These are phyloP conservation scores for Thermomyces lanuginosus DNA, from an alignment of 2,329 filamentous ascomycete genomes.

Conservation along the genomic window DNA sequence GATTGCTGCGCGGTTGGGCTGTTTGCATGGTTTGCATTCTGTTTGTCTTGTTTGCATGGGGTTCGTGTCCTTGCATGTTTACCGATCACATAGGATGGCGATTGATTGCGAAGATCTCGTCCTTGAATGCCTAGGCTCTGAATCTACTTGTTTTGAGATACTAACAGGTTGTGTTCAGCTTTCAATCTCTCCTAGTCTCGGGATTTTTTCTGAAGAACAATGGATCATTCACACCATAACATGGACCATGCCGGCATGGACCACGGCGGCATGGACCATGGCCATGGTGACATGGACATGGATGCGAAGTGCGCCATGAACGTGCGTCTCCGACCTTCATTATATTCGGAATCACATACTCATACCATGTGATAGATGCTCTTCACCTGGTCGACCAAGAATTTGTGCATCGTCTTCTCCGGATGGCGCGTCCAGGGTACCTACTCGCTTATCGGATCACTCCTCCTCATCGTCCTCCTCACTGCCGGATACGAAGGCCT, in stretches of 20 bases:
- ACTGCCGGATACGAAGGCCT: slow-evolving; percentile 88
- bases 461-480: slow-evolving; percentile 65
- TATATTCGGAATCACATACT: slow-evolving; percentile 1
- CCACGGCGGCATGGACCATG: slow-evolving; percentile 36
- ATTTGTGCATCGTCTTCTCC: slow-evolving; percentile 91
- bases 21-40: no score
- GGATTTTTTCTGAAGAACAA: slow-evolving; percentile 5
- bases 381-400: slow-evolving; percentile 85
- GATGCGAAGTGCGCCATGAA: slow-evolving; percentile 73
- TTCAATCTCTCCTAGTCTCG: no score
- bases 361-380: slow-evolving; percentile 54
- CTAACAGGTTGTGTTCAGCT: no score
- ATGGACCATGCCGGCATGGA: slow-evolving; percentile 38
- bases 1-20: no score
- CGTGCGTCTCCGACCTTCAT: slow-evolving; percentile 34
- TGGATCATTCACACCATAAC: slow-evolving; percentile 24
- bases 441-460: slow-evolving; percentile 60
- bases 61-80: background rate
- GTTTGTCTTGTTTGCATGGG: background rate
- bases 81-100: background rate
- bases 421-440: slow-evolving; percentile 73
- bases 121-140: no score
- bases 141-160: no score
- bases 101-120: background rate
- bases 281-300: slow-evolving; percentile 37